These are phyloP conservation scores for Coemansia sp. DNA, from an alignment of 371 early-diverging fungal species.

Conservation along the genomic window DNA sequence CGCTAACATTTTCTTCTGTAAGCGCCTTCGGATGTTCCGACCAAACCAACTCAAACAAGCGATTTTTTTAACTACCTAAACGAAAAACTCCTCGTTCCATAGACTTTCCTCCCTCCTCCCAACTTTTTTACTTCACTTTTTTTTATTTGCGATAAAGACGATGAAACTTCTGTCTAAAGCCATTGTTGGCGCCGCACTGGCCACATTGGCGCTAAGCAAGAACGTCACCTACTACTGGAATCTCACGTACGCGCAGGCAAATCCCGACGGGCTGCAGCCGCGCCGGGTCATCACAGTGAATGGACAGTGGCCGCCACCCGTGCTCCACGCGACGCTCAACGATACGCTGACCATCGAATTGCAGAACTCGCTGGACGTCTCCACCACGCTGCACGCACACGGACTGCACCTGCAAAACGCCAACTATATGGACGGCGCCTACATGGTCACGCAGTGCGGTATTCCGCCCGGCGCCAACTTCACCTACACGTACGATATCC, in stretches of 20 bases:
- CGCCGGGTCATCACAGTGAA: constrained; percentile 70
- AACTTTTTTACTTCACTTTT: neutral
- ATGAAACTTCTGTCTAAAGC: neutral
- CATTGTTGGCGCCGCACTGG: neutral
- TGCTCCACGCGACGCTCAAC: constrained; percentile 12
- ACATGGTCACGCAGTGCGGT: constrained; percentile 55
- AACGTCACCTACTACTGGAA: constrained; percentile 72
- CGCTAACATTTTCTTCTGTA: no score
- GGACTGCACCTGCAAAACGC: constrained; percentile 65
- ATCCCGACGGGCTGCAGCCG: constrained; percentile 62
- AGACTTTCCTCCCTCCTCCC: neutral
- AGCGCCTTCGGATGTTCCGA: no score
- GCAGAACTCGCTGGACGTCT: constrained; percentile 59
- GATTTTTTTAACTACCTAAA: no score
- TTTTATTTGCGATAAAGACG: neutral
- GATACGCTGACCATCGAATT: constrained; percentile 63
- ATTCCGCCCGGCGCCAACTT: constrained; percentile 57
- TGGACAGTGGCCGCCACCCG: constrained; percentile 63
- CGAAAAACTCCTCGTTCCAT: no score
- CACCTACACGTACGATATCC: constrained; percentile 53
- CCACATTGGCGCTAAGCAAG: constrained; percentile 39
- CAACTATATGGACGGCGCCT: constrained; percentile 60
- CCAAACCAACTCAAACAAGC: no score
- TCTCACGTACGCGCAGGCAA: constrained; percentile 63
- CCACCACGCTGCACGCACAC: constrained; percentile 66